Conservation (phyloP, 768 basidiomycete species). For the Pisolithus microcarpus region DNA sequence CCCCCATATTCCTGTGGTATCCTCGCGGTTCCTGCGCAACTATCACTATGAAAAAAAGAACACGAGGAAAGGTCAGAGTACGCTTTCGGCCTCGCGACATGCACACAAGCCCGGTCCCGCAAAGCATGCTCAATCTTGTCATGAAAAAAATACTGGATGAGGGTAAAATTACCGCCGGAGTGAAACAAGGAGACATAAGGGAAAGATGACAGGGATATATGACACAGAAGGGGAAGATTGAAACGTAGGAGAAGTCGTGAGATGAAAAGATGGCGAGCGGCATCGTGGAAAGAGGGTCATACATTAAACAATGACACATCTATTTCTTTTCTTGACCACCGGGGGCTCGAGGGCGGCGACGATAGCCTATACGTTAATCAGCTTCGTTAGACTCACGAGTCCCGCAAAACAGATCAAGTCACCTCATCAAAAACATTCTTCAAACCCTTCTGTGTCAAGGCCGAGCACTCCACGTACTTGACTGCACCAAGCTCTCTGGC, state of each 20-base stretch:
- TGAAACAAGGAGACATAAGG: constrained; percentile 15
- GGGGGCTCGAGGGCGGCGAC: constrained; percentile 98
- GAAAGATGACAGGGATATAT: constrained; percentile 31
- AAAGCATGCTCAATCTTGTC: constrained; percentile 23
- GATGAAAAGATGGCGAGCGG: constrained; percentile 26
- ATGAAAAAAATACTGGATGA: constrained; percentile 11
- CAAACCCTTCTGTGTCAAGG: constrained; percentile 96
- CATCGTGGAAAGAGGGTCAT: constrained; percentile 19
- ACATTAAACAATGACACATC: constrained; percentile 80
- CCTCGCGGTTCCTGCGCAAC: constrained; percentile 24
- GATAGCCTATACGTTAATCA: constrained; percentile 61
- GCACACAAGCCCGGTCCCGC: constrained; percentile 13
- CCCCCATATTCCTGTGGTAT: constrained; percentile 25
- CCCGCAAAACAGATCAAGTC: constrained; percentile 6
- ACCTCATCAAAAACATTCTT: constrained; percentile 99
- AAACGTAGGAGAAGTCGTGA: constrained; percentile 28
- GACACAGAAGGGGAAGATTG: constrained; percentile 20
- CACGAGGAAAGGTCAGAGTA: constrained; percentile 12
- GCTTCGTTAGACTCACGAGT: constrained; percentile 1
- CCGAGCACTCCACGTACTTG: constrained; percentile 99
- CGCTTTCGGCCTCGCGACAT: constrained; percentile 18
- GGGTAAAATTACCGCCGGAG: constrained; percentile 20
- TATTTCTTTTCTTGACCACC: constrained; percentile 70
- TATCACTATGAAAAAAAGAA: constrained; percentile 11
- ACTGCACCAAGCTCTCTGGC: constrained; percentile 97